These are phyloP conservation scores for Penicillium capsulatum DNA, from an alignment of 2,329 filamentous ascomycete species.

Conservation along the genomic window DNA sequence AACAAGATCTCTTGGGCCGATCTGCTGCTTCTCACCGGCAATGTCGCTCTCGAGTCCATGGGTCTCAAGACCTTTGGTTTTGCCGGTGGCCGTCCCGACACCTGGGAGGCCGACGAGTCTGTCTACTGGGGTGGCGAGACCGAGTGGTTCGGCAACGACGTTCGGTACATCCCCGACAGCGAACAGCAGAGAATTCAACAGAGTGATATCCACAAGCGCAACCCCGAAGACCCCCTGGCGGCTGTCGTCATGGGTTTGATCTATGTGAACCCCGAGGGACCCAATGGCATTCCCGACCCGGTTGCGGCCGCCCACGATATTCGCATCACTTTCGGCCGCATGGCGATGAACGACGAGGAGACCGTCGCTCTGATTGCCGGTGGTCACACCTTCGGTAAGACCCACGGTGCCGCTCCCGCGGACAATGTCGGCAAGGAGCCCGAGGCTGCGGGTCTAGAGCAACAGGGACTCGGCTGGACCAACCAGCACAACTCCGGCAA, in stretches of 20 bases:
- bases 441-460: slow-evolving; percentile 58
- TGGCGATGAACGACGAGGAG: slow-evolving; percentile 81
- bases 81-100: slow-evolving; percentile 66
- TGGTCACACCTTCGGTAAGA: slow-evolving; percentile 77
- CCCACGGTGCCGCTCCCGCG: slow-evolving; percentile 65
- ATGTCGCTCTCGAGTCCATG: slow-evolving; percentile 74
- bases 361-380: slow-evolving; percentile 75
- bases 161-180: slow-evolving; percentile 57
- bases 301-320: slow-evolving; percentile 67
- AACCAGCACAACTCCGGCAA: slow-evolving; percentile 63
- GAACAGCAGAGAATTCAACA: slow-evolving; percentile 40
- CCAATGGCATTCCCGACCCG: slow-evolving; percentile 67
- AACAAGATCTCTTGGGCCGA: slow-evolving; percentile 80
- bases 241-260: slow-evolving; percentile 73
- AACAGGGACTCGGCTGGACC: slow-evolving; percentile 69
- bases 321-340: slow-evolving; percentile 68
- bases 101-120: slow-evolving; percentile 70
- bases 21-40: slow-evolving; percentile 65
- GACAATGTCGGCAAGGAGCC: slow-evolving; percentile 66
- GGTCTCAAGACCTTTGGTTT: slow-evolving; percentile 71
- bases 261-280: slow-evolving; percentile 77
- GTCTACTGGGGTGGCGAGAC: slow-evolving; percentile 73
- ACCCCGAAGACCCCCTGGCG: slow-evolving; percentile 64
- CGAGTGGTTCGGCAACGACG: slow-evolving; percentile 64
- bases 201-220: slow-evolving; percentile 53